These are phyloP conservation scores for Boletus eberwhitei DNA, from an alignment of 768 basidiomycete species.

Conservation along the genomic window DNA sequence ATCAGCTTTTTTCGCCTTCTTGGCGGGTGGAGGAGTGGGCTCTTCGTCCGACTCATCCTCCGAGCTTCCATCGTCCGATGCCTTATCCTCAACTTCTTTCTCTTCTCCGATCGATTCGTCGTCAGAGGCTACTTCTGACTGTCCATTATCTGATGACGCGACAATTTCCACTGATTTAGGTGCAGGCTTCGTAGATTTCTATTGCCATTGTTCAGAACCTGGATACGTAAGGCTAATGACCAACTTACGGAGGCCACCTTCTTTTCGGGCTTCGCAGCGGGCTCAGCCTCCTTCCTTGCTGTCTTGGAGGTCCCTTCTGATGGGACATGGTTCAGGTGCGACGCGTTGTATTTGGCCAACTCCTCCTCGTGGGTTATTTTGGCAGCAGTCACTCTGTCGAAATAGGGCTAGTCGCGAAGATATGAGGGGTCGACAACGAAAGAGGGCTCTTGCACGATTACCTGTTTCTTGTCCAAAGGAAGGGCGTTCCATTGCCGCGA, in stretches of 20 bases:
- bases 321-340: slow-evolving; percentile 46
- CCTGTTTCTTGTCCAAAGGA: slow-evolving; percentile 67
- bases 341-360: slow-evolving; percentile 63
- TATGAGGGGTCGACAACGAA: neutral
- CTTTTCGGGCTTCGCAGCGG: slow-evolving; percentile 27
- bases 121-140: slow-evolving; percentile 28
- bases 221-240: slow-evolving; percentile 7
- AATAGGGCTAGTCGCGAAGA: slow-evolving; percentile 26
- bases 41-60: slow-evolving; percentile 30
- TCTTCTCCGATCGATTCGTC: slow-evolving; percentile 28
- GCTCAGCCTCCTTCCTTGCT: slow-evolving; percentile 24
- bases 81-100: slow-evolving; percentile 15
- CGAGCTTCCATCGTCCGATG: slow-evolving; percentile 19
- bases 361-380: slow-evolving; percentile 63
- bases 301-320: slow-evolving; percentile 42
- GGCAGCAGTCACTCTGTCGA: slow-evolving; percentile 46
- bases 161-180: slow-evolving; percentile 26
- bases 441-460: slow-evolving; percentile 36
- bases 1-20: slow-evolving; percentile 28
- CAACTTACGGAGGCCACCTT: slow-evolving; percentile 23
- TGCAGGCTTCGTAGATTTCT: slow-evolving; percentile 25
- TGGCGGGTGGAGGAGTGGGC: slow-evolving; percentile 29
- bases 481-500: slow-evolving; percentile 72
- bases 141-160: slow-evolving; percentile 29
- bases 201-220: slow-evolving; percentile 11